Base-by-base conservation (phyloP, 805 yeast species). In the Lipomyces sp. region DNA sequence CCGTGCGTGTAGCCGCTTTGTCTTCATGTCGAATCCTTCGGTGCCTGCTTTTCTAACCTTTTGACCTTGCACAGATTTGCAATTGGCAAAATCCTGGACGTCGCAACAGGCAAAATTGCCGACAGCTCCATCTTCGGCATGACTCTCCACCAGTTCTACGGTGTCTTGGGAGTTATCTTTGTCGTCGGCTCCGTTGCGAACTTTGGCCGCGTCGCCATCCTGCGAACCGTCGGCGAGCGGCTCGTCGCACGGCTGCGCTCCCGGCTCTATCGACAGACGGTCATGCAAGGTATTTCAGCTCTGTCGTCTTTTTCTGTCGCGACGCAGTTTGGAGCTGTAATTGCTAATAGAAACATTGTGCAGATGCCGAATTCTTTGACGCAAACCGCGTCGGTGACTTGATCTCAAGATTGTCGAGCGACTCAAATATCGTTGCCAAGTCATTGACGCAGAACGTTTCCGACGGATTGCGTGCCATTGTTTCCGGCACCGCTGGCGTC, bases 331-430 rank as follows among this genome's bases (percentile, higher is more conserved):
- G n/a, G n/a, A n/a, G n/a, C 26, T 18, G 26, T 16, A 10, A 22
- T 36, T 13, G 21, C n/a, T 18, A 52, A n/a, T n/a, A n/a, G n/a
- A n/a, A n/a, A n/a, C n/a, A n/a, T n/a, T n/a, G n/a, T n/a, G n/a
- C n/a, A n/a, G 96, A 90, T 66, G 82, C 95, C 3, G 84, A 85
- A 58, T 91, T 91, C 63, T 81, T 90, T 69, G 98, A 91, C 63
- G 81, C 81, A 29, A 89, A 93, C 52, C 80, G 90, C 57, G 88
- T 89, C 8, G 98, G 98, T 36, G 98, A 91, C 65, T 73, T 91
- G 62, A 88, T 91, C 39, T 87, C 96, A 4, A 74, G 98, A 55
- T 71, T 91, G 42, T 84, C 93, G 3, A 84, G 86, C 37, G 98
- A 91, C 66, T 85, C 96, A 0, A 87, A 89, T 28, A 81, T 91